These are phyloP conservation scores for Penicillium sclerotigenum DNA, from an alignment of 2,329 filamentous ascomycete species.

Conservation along the genomic window DNA sequence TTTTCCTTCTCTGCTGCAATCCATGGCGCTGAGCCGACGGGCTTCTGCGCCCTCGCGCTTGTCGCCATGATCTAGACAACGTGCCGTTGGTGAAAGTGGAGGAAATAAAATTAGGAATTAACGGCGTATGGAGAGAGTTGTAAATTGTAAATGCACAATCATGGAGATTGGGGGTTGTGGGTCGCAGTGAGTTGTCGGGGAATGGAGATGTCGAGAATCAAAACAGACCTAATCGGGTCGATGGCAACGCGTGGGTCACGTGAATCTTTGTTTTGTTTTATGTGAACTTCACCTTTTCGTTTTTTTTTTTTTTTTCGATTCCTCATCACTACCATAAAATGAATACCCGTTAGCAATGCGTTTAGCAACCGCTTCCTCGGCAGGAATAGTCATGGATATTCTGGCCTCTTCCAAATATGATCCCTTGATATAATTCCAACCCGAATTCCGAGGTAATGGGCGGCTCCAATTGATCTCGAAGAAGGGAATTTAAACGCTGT, in stretches of 20 bases:
- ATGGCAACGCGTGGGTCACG: conserved; percentile 18
- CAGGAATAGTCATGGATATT: neutral
- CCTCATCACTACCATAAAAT: neutral
- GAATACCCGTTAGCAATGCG: neutral
- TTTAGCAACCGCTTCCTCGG: neutral
- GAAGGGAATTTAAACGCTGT: neutral
- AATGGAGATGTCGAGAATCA: conserved; percentile 23
- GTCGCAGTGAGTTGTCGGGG: conserved; percentile 11
- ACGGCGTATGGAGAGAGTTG: neutral
- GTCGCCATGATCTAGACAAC: conserved; percentile 44
- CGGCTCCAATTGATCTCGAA: conserved; percentile 2
- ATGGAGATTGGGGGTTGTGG: conserved; percentile 6
- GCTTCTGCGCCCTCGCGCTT: conserved; percentile 41
- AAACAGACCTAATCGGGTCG: conserved; percentile 23
- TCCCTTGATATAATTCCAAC: neutral
- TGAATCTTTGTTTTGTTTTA: neutral
- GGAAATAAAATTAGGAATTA: conserved; percentile 9
- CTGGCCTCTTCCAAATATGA: neutral
- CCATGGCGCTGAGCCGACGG: conserved; percentile 82
- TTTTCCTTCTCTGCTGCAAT: conserved; percentile 78
- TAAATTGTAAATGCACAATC: neutral
- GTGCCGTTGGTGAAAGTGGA: conserved; percentile 22
- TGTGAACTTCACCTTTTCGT: neutral
- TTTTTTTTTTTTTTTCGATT: neutral
- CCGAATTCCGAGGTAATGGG: neutral